Evolutionary conservation across 495 filamentous ascomycete species (phyloP), one percentile per base, ranked within the genome.

Genomic region (Neurospora sp.): DNA sequence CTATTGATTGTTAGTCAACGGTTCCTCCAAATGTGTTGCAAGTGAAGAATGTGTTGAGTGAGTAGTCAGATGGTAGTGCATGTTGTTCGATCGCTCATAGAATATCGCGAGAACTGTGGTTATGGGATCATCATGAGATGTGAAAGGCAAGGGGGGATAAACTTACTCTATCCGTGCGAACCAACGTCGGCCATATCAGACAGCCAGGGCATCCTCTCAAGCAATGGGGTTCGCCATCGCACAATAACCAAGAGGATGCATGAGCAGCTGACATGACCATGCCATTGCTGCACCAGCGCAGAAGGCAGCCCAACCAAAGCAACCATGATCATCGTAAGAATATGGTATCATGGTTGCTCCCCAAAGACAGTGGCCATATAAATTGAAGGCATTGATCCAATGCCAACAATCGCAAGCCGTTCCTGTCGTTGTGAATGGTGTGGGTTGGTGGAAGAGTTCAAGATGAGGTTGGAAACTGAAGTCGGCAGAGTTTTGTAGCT

Each of bases 11-110:
- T 80, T 75, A 78, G 74, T 70, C 53, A 69, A 76, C 40, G 39
- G 68, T n/a, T 48, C 70, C 40, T 72, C 70, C 16, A 76, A 42
- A 73, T 71, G 74, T 18, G 72, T 72, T 69, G 41, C 44, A 74
- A 74, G 59, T 72, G 39, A 70, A 72, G 74, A 73, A 70, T 80
- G 73, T 77, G 71, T 71, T 77, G 70, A 73, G 74, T 18, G 11
- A 44, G 42, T 71, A 75, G 78, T 98, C 95, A 98, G 95, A 97
- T 97, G 95, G 95, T 98, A 91, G 90, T 98, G 95, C 95, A 98
- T 98, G 94, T 96, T 91, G 91, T 96, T 92, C 91, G 84, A 85
- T 85, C 92, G 94, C 91, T 94, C 95, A 81, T 48, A 94, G 89
- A 88, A 85, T 82, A 87, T 97, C 91, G 88, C 94, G 80, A 71